phyloP scores from a whole-genome alignment of 306 rosid species.

The Aeschynomene evenia region DNA sequence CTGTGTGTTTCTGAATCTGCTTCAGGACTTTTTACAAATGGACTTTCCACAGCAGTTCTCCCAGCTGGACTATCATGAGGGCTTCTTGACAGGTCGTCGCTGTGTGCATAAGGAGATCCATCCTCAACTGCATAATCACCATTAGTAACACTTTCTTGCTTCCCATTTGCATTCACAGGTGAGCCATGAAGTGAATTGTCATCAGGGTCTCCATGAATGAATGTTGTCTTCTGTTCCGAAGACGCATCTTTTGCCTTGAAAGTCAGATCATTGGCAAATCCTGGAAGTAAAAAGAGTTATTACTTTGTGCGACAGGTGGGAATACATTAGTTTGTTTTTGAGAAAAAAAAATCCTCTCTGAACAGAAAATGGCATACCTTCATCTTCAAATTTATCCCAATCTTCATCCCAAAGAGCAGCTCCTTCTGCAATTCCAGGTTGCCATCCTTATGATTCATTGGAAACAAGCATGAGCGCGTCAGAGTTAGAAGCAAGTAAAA shows the following conservation, averaged over 20 bases:
- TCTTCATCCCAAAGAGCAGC: conserved; percentile 98
- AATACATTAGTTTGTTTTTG: too few relatives aligned
- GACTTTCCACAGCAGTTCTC: conserved; percentile 62
- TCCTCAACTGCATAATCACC: conserved; percentile 54
- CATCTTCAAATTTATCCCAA: conserved; percentile 99
- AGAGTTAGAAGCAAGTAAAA: conserved; percentile 32
- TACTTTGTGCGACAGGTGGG: conserved; percentile 18
- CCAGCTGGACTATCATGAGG: conserved; percentile 69
- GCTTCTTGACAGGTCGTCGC: conserved; percentile 68
- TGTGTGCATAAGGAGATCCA: conserved; percentile 63
- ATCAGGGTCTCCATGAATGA: conserved; percentile 50
- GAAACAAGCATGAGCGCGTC: conserved; percentile 24
- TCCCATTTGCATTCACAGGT: conserved; percentile 51
- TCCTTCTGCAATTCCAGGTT: conserved; percentile 77
- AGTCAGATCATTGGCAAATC: conserved; percentile 76
- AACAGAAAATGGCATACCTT: conserved; percentile 51
- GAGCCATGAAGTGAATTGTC: conserved; percentile 50
- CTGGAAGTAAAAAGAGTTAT: conserved; percentile 49
- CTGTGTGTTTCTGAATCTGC: conserved; percentile 70
- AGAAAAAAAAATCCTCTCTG: background rate
- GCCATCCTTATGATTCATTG: conserved; percentile 72
- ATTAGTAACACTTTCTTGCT: conserved; percentile 37
- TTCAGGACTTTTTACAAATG: conserved; percentile 57
- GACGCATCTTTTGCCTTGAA: conserved; percentile 40
- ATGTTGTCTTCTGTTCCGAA: conserved; percentile 48